A percentile compares a stretch with the other conserved stretches of the same genome.
Conservation (phyloP, 495 filamentous ascomycete species). For the Ascodesmis nigricans region DNA sequence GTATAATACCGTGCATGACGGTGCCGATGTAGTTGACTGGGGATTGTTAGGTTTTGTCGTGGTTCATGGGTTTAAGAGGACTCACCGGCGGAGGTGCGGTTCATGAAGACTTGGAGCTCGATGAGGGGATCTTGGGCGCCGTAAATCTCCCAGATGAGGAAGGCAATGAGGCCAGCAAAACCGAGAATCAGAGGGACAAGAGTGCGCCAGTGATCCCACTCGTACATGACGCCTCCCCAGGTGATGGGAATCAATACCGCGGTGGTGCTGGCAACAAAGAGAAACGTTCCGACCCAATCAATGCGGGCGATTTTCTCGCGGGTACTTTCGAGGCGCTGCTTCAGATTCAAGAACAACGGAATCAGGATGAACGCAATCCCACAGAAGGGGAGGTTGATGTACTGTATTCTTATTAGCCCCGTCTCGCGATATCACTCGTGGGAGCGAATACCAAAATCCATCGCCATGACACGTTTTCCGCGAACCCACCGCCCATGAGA, state of each 20-base stretch:
- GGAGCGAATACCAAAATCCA: too few species aligned
- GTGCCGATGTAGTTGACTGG: slow-evolving; percentile 23
- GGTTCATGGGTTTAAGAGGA: neutral
- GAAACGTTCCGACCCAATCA: slow-evolving; percentile 36
- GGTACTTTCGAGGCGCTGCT: slow-evolving; percentile 8
- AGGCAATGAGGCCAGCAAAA: slow-evolving; percentile 22
- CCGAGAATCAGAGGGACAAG: slow-evolving; percentile 37
- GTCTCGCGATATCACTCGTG: slow-evolving; percentile 9
- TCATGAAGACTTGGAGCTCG: slow-evolving; percentile 25
- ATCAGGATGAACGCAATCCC: slow-evolving; percentile 23
- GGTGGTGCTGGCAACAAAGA: slow-evolving; percentile 30
- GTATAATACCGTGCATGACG: slow-evolving; percentile 30
- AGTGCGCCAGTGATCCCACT: slow-evolving; percentile 33
- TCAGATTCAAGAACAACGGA: slow-evolving; percentile 24
- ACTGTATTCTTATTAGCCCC: too few species aligned
- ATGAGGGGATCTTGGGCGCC: slow-evolving; percentile 29
- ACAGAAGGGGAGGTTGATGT: slow-evolving; percentile 27
- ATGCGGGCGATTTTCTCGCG: slow-evolving; percentile 28
- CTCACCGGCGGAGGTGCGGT: slow-evolving; percentile 23
- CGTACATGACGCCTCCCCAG: slow-evolving; percentile 33
- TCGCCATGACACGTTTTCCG: slow-evolving; percentile 39
- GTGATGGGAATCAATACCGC: slow-evolving; percentile 32
- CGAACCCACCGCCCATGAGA: slow-evolving; percentile 44
- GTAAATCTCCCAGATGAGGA: slow-evolving; percentile 30
- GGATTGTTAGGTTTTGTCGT: neutral